Percentiles rank a stretch among this genome's conserved stretches.
Evolutionary conservation across 371 early-diverging fungal species (phyloP).

Genomic region (Blastocladiella emersonii): DNA sequence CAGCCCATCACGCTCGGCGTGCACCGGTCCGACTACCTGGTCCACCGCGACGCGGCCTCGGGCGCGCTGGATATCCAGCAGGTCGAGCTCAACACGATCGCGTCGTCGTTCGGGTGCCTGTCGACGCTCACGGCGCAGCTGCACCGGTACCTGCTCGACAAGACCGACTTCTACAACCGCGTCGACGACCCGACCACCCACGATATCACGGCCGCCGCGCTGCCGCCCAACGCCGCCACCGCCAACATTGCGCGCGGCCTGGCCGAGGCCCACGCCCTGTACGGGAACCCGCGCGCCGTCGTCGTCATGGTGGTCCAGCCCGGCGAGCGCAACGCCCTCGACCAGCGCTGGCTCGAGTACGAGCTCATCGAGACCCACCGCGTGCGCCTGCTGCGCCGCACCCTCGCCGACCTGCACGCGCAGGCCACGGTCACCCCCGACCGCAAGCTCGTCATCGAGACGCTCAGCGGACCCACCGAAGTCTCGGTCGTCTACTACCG

Average conservation of each 20-base stretch:
- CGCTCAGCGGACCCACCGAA: constrained; percentile 21
- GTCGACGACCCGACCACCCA: neutral
- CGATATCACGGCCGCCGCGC: neutral
- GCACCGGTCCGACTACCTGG: constrained; percentile 85
- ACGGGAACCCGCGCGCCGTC: constrained; percentile 39
- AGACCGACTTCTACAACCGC: constrained; percentile 1
- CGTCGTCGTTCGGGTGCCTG: constrained; percentile 78
- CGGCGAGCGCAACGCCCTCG: constrained; percentile 84
- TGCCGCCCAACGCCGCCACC: neutral
- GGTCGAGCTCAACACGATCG: constrained; percentile 94
- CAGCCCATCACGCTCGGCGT: constrained; percentile 44
- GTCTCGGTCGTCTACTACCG: constrained; percentile 84
- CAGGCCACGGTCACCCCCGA: constrained; percentile 17
- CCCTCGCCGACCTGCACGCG: constrained; percentile 30
- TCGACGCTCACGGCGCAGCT: constrained; percentile 49
- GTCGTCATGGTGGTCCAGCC: constrained; percentile 84
- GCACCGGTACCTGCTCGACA: neutral
- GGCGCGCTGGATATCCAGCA: constrained; percentile 48
- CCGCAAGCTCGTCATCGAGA: neutral
- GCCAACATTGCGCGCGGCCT: neutral
- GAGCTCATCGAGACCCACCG: constrained; percentile 53
- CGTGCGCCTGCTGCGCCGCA: constrained; percentile 17
- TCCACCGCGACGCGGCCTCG: constrained; percentile 34
- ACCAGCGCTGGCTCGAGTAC: constrained; percentile 86
- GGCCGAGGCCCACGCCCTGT: neutral